Percentiles rank a stretch among this genome's conserved stretches.
Evolutionary conservation across 768 basidiomycete genomes (phyloP).

Genomic region (Agaricus sinodeliciosus): DNA sequence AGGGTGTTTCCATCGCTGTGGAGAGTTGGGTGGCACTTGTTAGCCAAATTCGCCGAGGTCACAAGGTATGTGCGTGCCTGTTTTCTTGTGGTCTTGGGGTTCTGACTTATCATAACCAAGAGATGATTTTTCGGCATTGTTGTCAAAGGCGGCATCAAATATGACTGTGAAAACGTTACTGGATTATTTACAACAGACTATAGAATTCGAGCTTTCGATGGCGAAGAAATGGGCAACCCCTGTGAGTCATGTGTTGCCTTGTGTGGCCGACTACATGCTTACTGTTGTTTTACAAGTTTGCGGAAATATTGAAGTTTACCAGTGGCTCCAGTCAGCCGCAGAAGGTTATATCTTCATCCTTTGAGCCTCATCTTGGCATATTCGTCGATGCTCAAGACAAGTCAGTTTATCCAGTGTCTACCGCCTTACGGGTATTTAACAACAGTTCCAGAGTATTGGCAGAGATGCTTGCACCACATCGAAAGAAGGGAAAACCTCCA

Average conservation of each 20-base stretch:
- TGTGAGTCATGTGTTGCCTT: conserved; percentile 27
- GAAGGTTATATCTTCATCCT: conserved; percentile 82
- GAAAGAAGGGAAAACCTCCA: conserved; percentile 39
- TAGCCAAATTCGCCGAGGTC: conserved; percentile 84
- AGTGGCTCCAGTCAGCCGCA: conserved; percentile 43
- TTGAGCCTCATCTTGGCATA: conserved; percentile 87
- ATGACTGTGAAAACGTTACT: conserved; percentile 75
- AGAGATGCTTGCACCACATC: conserved; percentile 86
- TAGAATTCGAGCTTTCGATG: conserved; percentile 84
- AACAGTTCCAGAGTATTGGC: conserved; percentile 57
- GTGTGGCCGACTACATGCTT: background rate
- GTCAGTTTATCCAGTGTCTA: conserved; percentile 32
- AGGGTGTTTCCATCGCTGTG: conserved; percentile 80
- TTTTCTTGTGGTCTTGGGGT: background rate
- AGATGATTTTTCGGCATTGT: conserved; percentile 74
- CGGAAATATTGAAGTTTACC: conserved; percentile 54
- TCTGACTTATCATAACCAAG: conserved; percentile 28
- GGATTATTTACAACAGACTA: conserved; percentile 79
- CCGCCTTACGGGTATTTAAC: background rate
- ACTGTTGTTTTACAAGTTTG: conserved; percentile 35
- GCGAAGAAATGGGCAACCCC: conserved; percentile 76
- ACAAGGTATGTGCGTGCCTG: conserved; percentile 54
- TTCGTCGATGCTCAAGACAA: conserved; percentile 97
- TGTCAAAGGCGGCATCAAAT: conserved; percentile 71
- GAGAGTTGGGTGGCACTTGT: conserved; percentile 77